Evolutionary conservation across 805 yeast genomes (phyloP).

Genomic region (Saccharomycopsis sp.): DNA sequence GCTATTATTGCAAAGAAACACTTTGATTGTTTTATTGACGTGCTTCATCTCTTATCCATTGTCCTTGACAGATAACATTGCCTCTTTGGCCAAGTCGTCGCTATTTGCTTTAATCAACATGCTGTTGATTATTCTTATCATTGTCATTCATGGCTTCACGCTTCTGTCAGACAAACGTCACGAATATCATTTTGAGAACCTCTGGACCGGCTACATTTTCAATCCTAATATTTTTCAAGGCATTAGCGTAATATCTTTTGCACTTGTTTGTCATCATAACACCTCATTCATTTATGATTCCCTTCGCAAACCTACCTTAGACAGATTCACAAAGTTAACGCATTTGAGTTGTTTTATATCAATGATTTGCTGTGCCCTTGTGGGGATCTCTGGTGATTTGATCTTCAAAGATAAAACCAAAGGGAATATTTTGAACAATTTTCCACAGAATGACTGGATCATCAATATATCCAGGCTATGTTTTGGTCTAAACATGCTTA

Average conservation of each 20-base stretch:
- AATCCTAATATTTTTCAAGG: constrained; percentile 76
- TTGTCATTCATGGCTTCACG: constrained; percentile 52
- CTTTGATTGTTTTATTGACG: constrained; percentile 66
- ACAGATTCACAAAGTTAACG: constrained; percentile 67
- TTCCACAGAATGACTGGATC: constrained; percentile 63
- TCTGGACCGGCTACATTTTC: constrained; percentile 26
- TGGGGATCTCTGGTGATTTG: constrained; percentile 75
- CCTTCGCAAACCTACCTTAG: constrained; percentile 65
- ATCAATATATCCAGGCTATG: constrained; percentile 86
- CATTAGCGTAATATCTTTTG: constrained; percentile 89
- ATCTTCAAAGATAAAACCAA: constrained; percentile 72
- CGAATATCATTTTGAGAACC: constrained; percentile 33
- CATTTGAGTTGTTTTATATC: constrained; percentile 81
- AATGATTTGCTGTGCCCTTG: constrained; percentile 65
- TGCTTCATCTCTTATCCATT: constrained; percentile 74
- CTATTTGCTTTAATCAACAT: constrained; percentile 82
- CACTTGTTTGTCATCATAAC: constrained; percentile 92
- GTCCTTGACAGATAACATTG: constrained; percentile 72
- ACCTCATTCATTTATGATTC: constrained; percentile 87
- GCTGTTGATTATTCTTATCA: constrained; percentile 69
- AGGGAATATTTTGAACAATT: constrained; percentile 85
- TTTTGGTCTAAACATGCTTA: constrained; percentile 87
- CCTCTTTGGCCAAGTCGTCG: constrained; percentile 79
- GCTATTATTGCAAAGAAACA: constrained; percentile 57
- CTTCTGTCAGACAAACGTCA: constrained; percentile 4